Evolutionary conservation across 139 green algal species (phyloP).

Genomic region (Chlorella sp.): DNA sequence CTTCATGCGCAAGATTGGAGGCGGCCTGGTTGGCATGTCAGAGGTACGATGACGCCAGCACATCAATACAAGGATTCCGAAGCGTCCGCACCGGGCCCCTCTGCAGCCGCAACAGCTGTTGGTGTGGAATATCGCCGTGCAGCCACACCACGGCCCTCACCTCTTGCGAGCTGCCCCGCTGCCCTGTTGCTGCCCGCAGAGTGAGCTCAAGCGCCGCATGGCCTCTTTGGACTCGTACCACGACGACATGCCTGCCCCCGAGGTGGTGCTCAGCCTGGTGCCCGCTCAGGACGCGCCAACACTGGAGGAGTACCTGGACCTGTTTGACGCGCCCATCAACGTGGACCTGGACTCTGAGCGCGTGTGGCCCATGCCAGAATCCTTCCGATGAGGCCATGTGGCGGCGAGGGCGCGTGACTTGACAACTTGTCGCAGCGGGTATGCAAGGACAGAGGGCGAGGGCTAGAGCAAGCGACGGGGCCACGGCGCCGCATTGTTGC

Average conservation of each 20-base stretch:
- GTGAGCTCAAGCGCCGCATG: slow-evolving; percentile 22
- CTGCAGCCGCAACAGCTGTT: no score
- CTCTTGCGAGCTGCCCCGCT: neutral
- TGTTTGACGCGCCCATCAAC: slow-evolving; percentile 34
- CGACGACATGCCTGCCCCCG: slow-evolving; percentile 20
- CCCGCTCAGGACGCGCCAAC: slow-evolving; percentile 34
- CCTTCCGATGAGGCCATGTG: neutral
- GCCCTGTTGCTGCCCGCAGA: slow-evolving; percentile 7
- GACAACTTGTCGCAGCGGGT: no score
- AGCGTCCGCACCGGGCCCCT: no score
- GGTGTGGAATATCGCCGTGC: no score
- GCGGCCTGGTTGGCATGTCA: neutral
- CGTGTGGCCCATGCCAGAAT: slow-evolving; percentile 14
- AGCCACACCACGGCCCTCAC: neutral
- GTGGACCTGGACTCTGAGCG: slow-evolving; percentile 21
- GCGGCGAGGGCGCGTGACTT: neutral
- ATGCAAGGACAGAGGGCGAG: no score
- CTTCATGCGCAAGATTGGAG: slow-evolving; percentile 25
- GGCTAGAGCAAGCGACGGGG: no score
- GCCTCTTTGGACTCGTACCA: slow-evolving; percentile 20
- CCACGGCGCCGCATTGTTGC: no score
- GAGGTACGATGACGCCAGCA: no score
- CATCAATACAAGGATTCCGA: no score
- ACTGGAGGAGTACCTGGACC: slow-evolving; percentile 35
- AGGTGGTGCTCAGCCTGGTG: slow-evolving; percentile 34